Evolutionary conservation across 2,329 filamentous ascomycete species (phyloP), one percentile per base, ranked within the genome.

Genomic region (Lasiodiplodia gonubiensis): DNA sequence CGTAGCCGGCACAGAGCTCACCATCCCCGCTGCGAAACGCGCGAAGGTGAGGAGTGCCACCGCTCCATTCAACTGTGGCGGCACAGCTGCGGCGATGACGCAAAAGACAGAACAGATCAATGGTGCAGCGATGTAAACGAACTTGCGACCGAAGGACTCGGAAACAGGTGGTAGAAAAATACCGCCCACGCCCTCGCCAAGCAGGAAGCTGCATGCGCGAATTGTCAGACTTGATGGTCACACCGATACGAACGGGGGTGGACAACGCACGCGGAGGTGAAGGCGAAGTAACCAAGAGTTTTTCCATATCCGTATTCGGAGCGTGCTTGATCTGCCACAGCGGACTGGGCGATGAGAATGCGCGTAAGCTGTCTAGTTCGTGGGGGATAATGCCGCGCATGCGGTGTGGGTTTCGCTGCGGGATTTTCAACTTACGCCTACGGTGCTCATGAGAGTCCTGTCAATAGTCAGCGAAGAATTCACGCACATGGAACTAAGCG

Each of bases 91-190:
- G 7, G 39, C 33, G 18, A 67, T 6, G 48, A 48, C 57, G 61
- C 75, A 79, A 61, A 74, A 75, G 35, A 76, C 66, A 18, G 72
- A 71, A 61, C 74, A 78, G 18, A 76, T 49, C 1, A 68, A 70
- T 3, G 74, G 72, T 55, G 77, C 76, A 25, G 72, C 60, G 27
- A 79, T 69, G 49, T 80, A 80, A 23, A 79, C 71, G 23, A 72
- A 74, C 57, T 78, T 79, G 23, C 78, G 78, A 4, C 78, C 78
- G 67, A 80, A 80, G 2, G 74, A 72, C 68, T 80, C 78, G 0
- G 78, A 78, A 68, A 75, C 78, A 4, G 78, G 77, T 7, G 78
- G 75, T 16, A 80, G 71, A 10, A 80, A 53, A 64, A 80, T 70
- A 21, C 72, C 74, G 25, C 78, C 78, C 21, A 75, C 51, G 10